phyloP scores from a whole-genome alignment of 129 eudicot species.

The Ambrosia trifida region DNA sequence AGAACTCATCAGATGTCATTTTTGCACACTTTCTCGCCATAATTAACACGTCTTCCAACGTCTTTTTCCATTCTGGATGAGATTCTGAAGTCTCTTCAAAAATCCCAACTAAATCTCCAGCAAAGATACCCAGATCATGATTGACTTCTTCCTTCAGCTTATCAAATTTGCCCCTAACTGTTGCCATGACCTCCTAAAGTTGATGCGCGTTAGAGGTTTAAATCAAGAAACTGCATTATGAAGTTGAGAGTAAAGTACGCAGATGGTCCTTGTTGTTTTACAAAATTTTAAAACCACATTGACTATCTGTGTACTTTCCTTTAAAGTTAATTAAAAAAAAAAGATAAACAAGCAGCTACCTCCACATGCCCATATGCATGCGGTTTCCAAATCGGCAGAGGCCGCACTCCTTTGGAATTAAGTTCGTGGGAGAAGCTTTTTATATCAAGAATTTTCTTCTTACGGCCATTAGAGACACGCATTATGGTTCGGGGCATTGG shows the following conservation, averaged over 20 bases:
- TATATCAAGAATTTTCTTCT: slow-evolving; percentile 65
- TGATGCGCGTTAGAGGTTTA: slow-evolving; percentile 4
- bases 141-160: slow-evolving; percentile 87
- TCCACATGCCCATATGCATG: slow-evolving; percentile 84
- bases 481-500: slow-evolving; percentile 84
- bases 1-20: slow-evolving; percentile 83
- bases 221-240: not conserved
- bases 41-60: slow-evolving; percentile 71
- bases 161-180: slow-evolving; percentile 79
- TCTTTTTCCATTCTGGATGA: slow-evolving; percentile 75
- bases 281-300: too few species aligned
- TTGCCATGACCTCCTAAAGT: slow-evolving; percentile 75
- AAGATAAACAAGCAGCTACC: slow-evolving; percentile 44
- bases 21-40: slow-evolving; percentile 72
- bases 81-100: slow-evolving; percentile 60
- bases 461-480: slow-evolving; percentile 81
- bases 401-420: slow-evolving; percentile 90
- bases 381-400: slow-evolving; percentile 87
- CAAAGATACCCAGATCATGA: slow-evolving; percentile 80
- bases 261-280: too few species aligned
- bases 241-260: not conserved
- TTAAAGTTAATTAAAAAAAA: not conserved
- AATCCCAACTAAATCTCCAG: slow-evolving; percentile 76
- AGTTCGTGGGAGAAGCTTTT: slow-evolving; percentile 98
- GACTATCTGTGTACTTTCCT: too few species aligned